Percentiles rank a stretch among this genome's conserved stretches.
Conservation (phyloP, 371 early-diverging fungal genomes). For the Mucor velutinosus region DNA sequence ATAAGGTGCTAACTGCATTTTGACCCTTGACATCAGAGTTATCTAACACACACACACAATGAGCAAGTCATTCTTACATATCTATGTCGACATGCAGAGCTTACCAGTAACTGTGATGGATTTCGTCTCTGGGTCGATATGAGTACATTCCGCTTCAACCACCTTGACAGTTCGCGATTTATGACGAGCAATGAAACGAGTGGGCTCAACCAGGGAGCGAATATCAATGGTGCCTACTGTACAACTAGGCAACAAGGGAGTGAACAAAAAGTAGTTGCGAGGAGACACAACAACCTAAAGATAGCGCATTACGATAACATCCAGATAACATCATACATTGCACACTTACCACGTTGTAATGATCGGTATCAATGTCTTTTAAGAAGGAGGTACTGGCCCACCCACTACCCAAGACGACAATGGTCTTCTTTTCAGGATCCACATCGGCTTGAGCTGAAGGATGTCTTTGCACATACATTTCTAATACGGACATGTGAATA, state of each 20-base stretch:
- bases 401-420: conserved; percentile 83
- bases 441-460: conserved; percentile 69
- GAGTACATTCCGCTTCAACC: conserved; percentile 85
- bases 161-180: conserved; percentile 83
- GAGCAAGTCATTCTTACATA: neutral
- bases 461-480: conserved; percentile 56
- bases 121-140: conserved; percentile 80
- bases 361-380: conserved; percentile 70
- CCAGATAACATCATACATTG: neutral
- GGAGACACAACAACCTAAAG: conserved; percentile 76
- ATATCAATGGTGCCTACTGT: conserved; percentile 88
- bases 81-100: conserved; percentile 7
- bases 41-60: conserved; percentile 43
- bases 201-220: conserved; percentile 83
- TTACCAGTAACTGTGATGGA: conserved; percentile 70
- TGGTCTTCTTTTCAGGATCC: conserved; percentile 76
- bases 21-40: conserved; percentile 72
- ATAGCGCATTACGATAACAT: neutral
- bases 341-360: conserved; percentile 74
- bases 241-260: conserved; percentile 86
- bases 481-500: conserved; percentile 11
- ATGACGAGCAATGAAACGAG: conserved; percentile 84
- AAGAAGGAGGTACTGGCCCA: conserved; percentile 86
- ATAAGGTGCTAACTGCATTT: conserved; percentile 58
- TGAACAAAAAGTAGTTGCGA: conserved; percentile 93